phyloP scores from a whole-genome alignment of 805 yeast genomes.

The Barnettozyma pratensis region DNA sequence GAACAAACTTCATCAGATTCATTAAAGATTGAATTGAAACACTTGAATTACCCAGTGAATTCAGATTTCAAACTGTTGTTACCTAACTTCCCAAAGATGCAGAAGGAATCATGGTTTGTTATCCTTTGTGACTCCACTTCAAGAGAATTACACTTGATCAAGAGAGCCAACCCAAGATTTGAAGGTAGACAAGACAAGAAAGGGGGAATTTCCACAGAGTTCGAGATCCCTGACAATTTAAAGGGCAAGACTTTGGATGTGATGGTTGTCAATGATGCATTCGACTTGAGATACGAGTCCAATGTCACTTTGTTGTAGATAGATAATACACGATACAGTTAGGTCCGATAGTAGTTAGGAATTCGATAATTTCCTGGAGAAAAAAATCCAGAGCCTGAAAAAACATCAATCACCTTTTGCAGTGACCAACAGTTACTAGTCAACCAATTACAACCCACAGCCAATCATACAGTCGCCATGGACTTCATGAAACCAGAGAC shows the following conservation, averaged over 20 bases:
- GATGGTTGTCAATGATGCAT: slow-evolving; percentile 59
- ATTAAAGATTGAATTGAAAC: slow-evolving; percentile 44
- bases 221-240: slow-evolving; percentile 46
- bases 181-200: slow-evolving; percentile 19
- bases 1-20: slow-evolving; percentile 31
- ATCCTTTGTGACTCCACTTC: slow-evolving; percentile 46
- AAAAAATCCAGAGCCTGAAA: no score
- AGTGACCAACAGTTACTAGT: no score
- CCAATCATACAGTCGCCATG: slow-evolving; percentile 32
- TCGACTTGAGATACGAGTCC: slow-evolving; percentile 44
- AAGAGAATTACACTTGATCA: slow-evolving; percentile 57
- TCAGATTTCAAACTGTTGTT: slow-evolving; percentile 65
- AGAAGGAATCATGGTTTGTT: slow-evolving; percentile 91
- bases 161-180: slow-evolving; percentile 65
- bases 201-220: slow-evolving; percentile 32
- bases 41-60: slow-evolving; percentile 41
- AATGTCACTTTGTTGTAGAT: slow-evolving; percentile 17
- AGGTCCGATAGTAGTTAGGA: no score
- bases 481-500: slow-evolving; percentile 81
- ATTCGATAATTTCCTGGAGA: no score
- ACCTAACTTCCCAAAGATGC: slow-evolving; percentile 83
- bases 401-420: no score
- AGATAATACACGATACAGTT: no score
- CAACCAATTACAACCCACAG: no score
- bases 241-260: slow-evolving; percentile 42